Evolutionary conservation across 2,329 filamentous ascomycete species (phyloP).

Genomic region (Botrytis fragariae): DNA sequence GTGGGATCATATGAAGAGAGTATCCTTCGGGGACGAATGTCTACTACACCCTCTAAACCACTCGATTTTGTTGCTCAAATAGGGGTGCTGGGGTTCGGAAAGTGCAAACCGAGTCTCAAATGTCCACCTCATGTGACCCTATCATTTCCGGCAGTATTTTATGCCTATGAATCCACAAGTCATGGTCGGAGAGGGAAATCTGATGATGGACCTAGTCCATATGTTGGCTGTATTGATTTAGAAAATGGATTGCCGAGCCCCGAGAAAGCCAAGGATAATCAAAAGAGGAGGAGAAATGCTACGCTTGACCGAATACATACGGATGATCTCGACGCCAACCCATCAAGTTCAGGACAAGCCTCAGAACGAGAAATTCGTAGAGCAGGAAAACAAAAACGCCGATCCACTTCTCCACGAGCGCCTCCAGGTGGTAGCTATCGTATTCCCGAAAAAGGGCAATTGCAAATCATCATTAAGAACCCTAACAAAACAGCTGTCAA

Average conservation of each 20-base stretch:
- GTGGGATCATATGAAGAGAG: conserved; percentile 98
- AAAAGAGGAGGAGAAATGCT: conserved; percentile 40
- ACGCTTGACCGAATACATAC: conserved; percentile 23
- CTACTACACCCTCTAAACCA: conserved; percentile 88
- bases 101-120: conserved; percentile 79
- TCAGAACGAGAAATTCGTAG: conserved; percentile 44
- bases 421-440: conserved; percentile 88
- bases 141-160: conserved; percentile 92
- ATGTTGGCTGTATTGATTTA: conserved; percentile 89
- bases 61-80: conserved; percentile 94
- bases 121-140: conserved; percentile 90
- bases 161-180: conserved; percentile 75
- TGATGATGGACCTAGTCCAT: conserved; percentile 89
- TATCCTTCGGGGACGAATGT: conserved; percentile 93
- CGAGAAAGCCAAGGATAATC: conserved; percentile 44
- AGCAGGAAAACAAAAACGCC: conserved; percentile 57
- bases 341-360: conserved; percentile 22
- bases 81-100: conserved; percentile 83
- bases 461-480: conserved; percentile 97
- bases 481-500: conserved; percentile 98
- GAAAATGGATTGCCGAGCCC: conserved; percentile 69
- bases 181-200: conserved; percentile 57
- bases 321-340: conserved; percentile 32
- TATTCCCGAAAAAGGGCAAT: conserved; percentile 87
- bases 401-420: conserved; percentile 58